phyloP scores from a whole-genome alignment of 768 basidiomycete species.

The Mrakia blollopis region DNA sequence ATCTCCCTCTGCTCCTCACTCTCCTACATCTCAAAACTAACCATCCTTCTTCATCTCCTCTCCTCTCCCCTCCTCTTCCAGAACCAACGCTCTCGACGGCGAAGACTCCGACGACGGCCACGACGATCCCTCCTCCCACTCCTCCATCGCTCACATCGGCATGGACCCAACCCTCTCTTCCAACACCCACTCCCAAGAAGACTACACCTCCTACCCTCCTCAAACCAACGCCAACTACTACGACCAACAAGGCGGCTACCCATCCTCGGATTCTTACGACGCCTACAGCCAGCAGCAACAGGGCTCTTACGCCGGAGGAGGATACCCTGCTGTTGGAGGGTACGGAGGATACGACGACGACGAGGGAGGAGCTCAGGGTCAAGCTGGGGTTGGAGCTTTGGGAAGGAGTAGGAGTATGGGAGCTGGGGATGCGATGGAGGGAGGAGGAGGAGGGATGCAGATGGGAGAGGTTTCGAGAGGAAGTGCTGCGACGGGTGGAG shows the following conservation, averaged over 20 bases:
- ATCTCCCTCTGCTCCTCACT: no score
- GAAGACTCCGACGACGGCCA: slow-evolving; percentile 31
- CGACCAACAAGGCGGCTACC: slow-evolving; percentile 9
- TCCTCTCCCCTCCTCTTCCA: not conserved
- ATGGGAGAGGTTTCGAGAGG: not conserved
- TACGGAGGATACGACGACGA: slow-evolving; percentile 2
- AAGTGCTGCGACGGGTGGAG: not conserved
- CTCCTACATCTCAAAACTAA: not conserved
- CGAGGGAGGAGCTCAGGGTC: not conserved
- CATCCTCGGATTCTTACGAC: not conserved
- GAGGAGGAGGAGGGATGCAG: not conserved
- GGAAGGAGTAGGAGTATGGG: not conserved
- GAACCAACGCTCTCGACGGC: slow-evolving; percentile 32
- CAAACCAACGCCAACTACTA: slow-evolving; percentile 11
- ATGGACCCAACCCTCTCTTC: slow-evolving; percentile 3
- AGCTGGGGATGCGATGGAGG: not conserved
- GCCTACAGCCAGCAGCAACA: not conserved
- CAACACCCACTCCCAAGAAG: slow-evolving; percentile 4
- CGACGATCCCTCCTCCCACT: slow-evolving; percentile 2
- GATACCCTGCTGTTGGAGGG: not conserved
- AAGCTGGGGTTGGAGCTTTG: not conserved
- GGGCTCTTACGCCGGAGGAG: not conserved
- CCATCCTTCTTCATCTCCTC: not conserved
- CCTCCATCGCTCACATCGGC: not conserved
- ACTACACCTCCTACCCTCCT: slow-evolving; percentile 22